Base-by-base conservation (phyloP, 2,329 filamentous ascomycete species). In the Nigrospora osmanthi region DNA sequence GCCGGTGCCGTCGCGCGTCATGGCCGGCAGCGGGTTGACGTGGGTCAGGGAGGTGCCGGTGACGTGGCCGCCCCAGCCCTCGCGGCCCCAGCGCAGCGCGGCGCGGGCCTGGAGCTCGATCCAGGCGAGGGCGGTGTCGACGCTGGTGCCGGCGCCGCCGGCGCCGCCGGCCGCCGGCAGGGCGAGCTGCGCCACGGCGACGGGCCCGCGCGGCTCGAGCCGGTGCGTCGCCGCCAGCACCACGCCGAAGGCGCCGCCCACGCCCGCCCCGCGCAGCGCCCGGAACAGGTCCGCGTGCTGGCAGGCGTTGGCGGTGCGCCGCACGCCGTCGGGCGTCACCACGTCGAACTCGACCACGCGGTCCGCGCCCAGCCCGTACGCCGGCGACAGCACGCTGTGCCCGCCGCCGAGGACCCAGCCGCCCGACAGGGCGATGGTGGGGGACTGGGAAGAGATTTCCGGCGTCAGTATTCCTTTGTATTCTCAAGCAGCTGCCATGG, bases 221-320 rank as follows among this genome's bases (percentile, higher is more conserved):
- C 63, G 64, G 33, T 72, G 50, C 12, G 67, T 70, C 33, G 65
- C 67, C 23, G 59, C 61, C 10, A 65, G 60, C 6, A 70, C 67
- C n/a, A 72, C 58, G 34, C 68, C 67, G 49, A 67, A 73, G 0
- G 66, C 69, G 11, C 67, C 64, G 10, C 66, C 38, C 3, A 38
- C 69, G 6, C 72, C 71, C 0, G 71, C 72, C 9, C 72, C 72
- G 23, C 69, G 64, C 6, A 75, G 55, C 17, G 71, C 72, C 65
- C 68, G 73, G 56, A 72, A 76, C 1, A 76, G 58, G 44, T 72
- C 69, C 0, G 54, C 42, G 35, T 75, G 63, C 30, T 66, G 51
- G 4, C 55, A 62, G 31, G 56, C 51, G 42, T 65, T 66, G 2
- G 61, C 64, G 15, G 46, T 35, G 10, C 53, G 46, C 19, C 47